A percentile compares a stretch with the other conserved stretches of the same genome.
Evolutionary conservation across 495 filamentous ascomycete genomes (phyloP).

Genomic region (Darksidea phi): DNA sequence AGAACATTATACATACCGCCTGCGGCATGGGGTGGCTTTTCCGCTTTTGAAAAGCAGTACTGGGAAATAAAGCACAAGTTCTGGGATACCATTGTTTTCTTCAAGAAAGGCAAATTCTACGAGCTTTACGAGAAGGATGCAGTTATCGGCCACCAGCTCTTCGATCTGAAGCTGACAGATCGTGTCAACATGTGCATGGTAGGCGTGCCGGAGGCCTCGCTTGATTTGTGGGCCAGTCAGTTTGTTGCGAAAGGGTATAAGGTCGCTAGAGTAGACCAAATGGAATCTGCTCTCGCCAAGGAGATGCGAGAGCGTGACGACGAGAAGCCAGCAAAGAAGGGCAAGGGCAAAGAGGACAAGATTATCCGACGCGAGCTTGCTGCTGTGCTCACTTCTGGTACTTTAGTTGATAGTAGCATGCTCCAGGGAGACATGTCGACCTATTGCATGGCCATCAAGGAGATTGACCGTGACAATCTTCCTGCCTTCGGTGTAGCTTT

Average conservation of each 20-base stretch:
- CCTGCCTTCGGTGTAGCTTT: slow-evolving; percentile 91
- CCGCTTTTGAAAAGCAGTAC: slow-evolving; percentile 95
- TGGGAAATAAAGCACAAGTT: slow-evolving; percentile 99
- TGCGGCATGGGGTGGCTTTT: slow-evolving; percentile 71
- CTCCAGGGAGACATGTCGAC: slow-evolving; percentile 97
- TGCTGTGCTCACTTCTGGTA: slow-evolving; percentile 87
- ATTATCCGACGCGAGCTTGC: slow-evolving; percentile 89
- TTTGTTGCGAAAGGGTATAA: slow-evolving; percentile 94
- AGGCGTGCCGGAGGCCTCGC: slow-evolving; percentile 84
- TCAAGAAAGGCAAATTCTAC: slow-evolving; percentile 99
- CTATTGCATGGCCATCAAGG: slow-evolving; percentile 95
- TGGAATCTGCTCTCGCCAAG: slow-evolving; percentile 91
- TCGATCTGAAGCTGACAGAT: slow-evolving; percentile 97
- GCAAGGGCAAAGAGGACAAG: slow-evolving; percentile 77
- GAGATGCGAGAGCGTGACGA: slow-evolving; percentile 89
- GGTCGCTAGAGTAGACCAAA: slow-evolving; percentile 94
- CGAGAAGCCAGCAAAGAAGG: slow-evolving; percentile 51
- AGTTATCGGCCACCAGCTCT: slow-evolving; percentile 93
- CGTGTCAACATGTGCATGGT: slow-evolving; percentile 99
- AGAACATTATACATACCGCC: slow-evolving; percentile 85
- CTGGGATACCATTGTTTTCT: slow-evolving; percentile 97
- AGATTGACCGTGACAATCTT: slow-evolving; percentile 69
- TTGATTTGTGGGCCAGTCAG: slow-evolving; percentile 91
- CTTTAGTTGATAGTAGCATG: slow-evolving; percentile 93
- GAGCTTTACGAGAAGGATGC: slow-evolving; percentile 98